phyloP scores from a whole-genome alignment of 75 land plant species.

The Larix kaempferi region DNA sequence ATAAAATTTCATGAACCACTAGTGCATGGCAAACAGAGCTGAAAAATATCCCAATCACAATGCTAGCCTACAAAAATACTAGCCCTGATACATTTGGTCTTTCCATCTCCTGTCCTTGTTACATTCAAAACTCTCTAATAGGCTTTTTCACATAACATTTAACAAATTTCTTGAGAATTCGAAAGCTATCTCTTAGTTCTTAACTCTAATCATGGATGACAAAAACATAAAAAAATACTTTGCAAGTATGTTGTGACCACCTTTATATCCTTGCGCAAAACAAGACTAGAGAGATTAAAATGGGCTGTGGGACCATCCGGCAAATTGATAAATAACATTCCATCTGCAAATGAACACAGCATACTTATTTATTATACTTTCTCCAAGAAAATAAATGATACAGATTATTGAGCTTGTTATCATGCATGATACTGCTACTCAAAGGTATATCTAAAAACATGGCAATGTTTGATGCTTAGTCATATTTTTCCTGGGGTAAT shows the following conservation, averaged over 20 bases:
- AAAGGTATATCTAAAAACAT: not conserved
- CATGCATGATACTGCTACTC: not conserved
- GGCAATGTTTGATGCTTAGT: no score
- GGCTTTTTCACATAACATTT: not conserved
- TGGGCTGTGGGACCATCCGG: constrained; percentile 96
- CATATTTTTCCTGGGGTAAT: not conserved
- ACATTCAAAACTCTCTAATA: not conserved
- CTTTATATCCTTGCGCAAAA: constrained; percentile 86
- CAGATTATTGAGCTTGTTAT: not conserved
- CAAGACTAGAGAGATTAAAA: constrained; percentile 85
- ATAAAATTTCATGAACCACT: not conserved
- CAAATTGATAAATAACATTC: constrained; percentile 66
- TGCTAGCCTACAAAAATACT: not conserved
- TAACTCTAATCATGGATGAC: not conserved
- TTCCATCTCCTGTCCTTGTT: not conserved
- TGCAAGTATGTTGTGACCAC: constrained; percentile 18
- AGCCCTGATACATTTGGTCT: not conserved
- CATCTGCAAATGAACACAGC: constrained; percentile 50
- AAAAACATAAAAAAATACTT: not conserved
- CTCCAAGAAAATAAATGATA: not conserved
- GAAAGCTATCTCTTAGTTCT: not conserved
- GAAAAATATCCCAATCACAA: not conserved
- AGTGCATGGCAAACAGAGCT: not conserved
- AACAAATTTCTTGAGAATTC: not conserved
- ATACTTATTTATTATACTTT: not conserved